phyloP scores from a whole-genome alignment of 441 rosid species.

The Sinapis alba region DNA sequence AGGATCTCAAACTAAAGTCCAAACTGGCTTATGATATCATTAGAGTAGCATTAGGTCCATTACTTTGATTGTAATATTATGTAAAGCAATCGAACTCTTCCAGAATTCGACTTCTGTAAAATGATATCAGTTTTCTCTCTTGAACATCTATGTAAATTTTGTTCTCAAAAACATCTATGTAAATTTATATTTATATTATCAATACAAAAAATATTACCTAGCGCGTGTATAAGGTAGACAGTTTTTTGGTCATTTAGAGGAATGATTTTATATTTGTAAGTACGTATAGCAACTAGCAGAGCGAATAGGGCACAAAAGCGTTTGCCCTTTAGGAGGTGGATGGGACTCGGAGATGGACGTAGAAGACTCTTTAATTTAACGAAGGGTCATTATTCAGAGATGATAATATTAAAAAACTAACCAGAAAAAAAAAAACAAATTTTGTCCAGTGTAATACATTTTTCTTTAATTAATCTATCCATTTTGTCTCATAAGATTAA shows the following conservation, averaged over 20 bases:
- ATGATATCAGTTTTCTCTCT: background rate
- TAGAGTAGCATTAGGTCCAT: background rate
- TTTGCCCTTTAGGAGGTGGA: slow-evolving; percentile 34
- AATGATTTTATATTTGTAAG: background rate
- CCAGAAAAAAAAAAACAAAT: background rate
- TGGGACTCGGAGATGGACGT: slow-evolving; percentile 8
- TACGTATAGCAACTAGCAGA: slow-evolving; percentile 22
- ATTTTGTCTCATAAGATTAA: too few relatives aligned
- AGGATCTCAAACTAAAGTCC: slow-evolving; percentile 3
- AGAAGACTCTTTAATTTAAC: slow-evolving; percentile 6
- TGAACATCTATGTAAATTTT: background rate
- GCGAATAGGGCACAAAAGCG: slow-evolving; percentile 9
- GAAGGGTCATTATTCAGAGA: slow-evolving; percentile 30
- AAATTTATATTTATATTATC: background rate
- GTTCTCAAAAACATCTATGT: background rate
- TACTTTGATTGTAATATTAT: background rate
- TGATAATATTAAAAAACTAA: background rate
- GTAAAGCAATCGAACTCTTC: background rate
- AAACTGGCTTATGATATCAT: background rate
- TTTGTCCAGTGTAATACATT: background rate
- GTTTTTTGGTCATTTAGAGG: background rate
- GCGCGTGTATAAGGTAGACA: background rate
- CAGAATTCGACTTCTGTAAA: background rate
- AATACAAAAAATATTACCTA: background rate
- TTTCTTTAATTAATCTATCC: too few relatives aligned